These are phyloP conservation scores for Planoprotostelium fungivorum DNA, from an alignment of 78 protist genomes.

Conservation along the genomic window DNA sequence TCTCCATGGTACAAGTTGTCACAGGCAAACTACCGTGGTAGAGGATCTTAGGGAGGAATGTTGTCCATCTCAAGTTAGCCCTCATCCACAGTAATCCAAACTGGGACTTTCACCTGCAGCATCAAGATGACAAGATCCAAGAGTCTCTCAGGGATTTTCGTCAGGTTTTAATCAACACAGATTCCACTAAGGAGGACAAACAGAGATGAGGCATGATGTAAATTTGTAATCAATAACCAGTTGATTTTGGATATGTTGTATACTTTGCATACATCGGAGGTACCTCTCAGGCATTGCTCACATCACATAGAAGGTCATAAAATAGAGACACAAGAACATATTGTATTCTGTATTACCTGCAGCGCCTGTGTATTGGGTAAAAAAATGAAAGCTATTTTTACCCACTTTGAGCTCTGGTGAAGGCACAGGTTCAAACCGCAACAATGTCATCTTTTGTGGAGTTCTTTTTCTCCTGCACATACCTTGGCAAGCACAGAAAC, in stretches of 20 bases:
- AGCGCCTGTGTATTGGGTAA: too few species aligned
- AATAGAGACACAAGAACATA: not conserved
- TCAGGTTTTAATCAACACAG: not conserved
- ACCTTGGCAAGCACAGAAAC: not conserved
- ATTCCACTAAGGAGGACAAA: not conserved
- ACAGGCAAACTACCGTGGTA: not conserved
- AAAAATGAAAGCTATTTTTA: not conserved
- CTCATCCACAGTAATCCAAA: constrained; percentile 1
- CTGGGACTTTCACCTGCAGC: too few species aligned
- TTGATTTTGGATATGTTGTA: not conserved
- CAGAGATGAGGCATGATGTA: not conserved
- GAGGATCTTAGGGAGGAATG: not conserved
- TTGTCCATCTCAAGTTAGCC: not conserved
- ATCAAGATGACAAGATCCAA: not conserved
- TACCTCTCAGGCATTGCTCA: not conserved
- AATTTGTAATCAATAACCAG: not conserved
- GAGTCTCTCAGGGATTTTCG: not conserved
- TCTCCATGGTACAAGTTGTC: not conserved
- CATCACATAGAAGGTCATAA: not conserved
- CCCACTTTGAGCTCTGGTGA: not conserved
- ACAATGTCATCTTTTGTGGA: not conserved
- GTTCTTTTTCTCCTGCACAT: not conserved
- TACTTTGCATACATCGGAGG: not conserved
- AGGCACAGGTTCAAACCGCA: not conserved
- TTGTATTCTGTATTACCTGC: too few species aligned